Conservation (phyloP, 2,329 filamentous ascomycete genomes). For the Simplicillium aogashimaense region DNA sequence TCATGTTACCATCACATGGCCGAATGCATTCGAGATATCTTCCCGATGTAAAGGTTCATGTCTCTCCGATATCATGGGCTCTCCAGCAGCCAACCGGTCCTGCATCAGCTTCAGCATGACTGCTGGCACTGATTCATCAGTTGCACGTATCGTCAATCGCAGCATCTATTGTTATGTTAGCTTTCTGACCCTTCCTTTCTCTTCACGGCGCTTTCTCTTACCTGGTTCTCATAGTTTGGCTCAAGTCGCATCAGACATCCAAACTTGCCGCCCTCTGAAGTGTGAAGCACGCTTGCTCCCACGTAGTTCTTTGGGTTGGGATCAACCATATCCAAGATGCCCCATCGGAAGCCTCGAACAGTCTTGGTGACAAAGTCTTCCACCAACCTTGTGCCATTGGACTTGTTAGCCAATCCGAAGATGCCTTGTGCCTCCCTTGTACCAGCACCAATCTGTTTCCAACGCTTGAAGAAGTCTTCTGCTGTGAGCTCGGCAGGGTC, state of each 20-base stretch:
- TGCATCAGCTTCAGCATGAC: conserved; percentile 81
- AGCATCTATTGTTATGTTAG: conserved; percentile 61
- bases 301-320: conserved; percentile 92
- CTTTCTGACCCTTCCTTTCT: not conserved
- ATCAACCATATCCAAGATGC: conserved; percentile 74
- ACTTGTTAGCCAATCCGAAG: conserved; percentile 54
- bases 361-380: conserved; percentile 61
- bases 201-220: conserved; percentile 35
- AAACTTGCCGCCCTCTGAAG: conserved; percentile 76
- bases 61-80: conserved; percentile 28
- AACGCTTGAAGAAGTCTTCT: conserved; percentile 97
- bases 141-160: conserved; percentile 85
- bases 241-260: conserved; percentile 89
- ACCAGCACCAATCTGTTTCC: conserved; percentile 92
- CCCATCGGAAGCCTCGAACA: conserved; percentile 84
- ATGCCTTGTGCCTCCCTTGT: conserved; percentile 83
- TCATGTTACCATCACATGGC: conserved; percentile 42
- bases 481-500: conserved; percentile 75
- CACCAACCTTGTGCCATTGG: conserved; percentile 50
- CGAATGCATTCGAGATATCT: conserved; percentile 46
- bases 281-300: conserved; percentile 79
- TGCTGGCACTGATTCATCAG: conserved; percentile 77
- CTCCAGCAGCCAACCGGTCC: conserved; percentile 57
- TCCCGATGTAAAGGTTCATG: conserved; percentile 30
- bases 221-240: conserved; percentile 86